A percentile compares a stretch with the other conserved stretches of the same genome.
Conservation (phyloP, 192 early-diverging fungal genomes). For the Mortierella alpina region DNA sequence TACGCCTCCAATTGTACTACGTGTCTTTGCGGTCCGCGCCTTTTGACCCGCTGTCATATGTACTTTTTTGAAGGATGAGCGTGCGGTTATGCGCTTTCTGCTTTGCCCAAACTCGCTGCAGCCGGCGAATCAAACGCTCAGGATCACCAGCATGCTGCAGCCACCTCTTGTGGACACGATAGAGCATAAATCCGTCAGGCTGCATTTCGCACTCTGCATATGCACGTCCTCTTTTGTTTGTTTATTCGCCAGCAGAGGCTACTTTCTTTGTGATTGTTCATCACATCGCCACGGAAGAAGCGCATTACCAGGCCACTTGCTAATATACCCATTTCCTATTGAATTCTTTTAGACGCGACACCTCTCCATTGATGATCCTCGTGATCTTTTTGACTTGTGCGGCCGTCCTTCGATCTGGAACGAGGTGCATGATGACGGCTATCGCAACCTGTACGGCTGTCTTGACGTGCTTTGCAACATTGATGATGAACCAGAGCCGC, state of each 20-base stretch:
- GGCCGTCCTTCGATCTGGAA: constrained; percentile 35
- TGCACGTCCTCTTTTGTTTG: neutral
- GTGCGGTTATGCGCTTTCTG: too few relatives aligned
- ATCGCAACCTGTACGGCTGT: constrained; percentile 35
- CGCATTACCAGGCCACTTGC: too few relatives aligned
- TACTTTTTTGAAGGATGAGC: too few relatives aligned
- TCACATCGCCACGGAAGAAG: too few relatives aligned
- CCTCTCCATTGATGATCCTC: constrained; percentile 30
- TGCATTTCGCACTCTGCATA: too few relatives aligned
- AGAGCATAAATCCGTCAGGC: too few relatives aligned
- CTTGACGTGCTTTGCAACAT: constrained; percentile 39
- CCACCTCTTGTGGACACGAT: neutral
- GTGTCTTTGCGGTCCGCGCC: too few relatives aligned
- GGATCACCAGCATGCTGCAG: constrained; percentile 13
- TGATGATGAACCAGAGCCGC: constrained; percentile 26
- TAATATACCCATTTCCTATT: neutral
- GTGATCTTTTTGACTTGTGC: constrained; percentile 27
- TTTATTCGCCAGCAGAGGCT: neutral
- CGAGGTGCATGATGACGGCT: constrained; percentile 36
- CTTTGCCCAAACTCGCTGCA: too few relatives aligned
- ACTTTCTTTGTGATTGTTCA: neutral
- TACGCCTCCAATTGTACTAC: too few relatives aligned
- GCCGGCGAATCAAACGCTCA: constrained; percentile 18
- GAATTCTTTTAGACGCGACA: constrained; percentile 16
- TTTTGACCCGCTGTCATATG: too few relatives aligned